phyloP scores from a whole-genome alignment of 768 basidiomycete species.

The Leucogyrophana mollusca region DNA sequence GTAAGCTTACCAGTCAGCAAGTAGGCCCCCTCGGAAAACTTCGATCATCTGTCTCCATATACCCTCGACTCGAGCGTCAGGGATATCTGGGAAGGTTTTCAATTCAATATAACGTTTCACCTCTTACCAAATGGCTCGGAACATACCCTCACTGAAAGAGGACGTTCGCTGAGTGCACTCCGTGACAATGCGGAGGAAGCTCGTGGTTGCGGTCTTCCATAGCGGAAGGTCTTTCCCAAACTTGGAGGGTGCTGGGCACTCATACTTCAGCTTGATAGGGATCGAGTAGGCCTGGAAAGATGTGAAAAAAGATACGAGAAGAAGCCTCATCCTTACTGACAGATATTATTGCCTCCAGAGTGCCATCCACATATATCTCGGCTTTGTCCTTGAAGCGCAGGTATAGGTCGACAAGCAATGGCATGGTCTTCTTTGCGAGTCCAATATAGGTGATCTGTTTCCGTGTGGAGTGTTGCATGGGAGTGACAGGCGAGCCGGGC shows the following conservation, averaged over 20 bases:
- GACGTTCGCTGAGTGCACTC: conserved; percentile 58
- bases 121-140: neutral
- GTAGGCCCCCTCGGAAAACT: conserved; percentile 76
- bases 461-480: conserved; percentile 28
- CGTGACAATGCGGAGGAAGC: conserved; percentile 72
- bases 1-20: conserved; percentile 81
- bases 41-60: conserved; percentile 87
- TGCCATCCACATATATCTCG: conserved; percentile 77
- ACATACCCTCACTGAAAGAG: conserved; percentile 47
- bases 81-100: conserved; percentile 41
- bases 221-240: conserved; percentile 84
- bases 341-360: conserved; percentile 78
- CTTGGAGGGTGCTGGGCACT: conserved; percentile 87
- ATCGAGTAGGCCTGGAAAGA: conserved; percentile 73
- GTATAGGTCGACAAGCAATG: conserved; percentile 77
- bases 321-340: conserved; percentile 39
- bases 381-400: conserved; percentile 56
- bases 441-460: conserved; percentile 87
- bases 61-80: conserved; percentile 66
- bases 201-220: conserved; percentile 93
- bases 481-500: conserved; percentile 11
- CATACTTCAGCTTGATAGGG: conserved; percentile 92
- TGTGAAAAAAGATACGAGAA: neutral
- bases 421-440: conserved; percentile 86
- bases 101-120: neutral